Evolutionary conservation across 768 basidiomycete genomes (phyloP).

Genomic region (Termitomyces sp.): DNA sequence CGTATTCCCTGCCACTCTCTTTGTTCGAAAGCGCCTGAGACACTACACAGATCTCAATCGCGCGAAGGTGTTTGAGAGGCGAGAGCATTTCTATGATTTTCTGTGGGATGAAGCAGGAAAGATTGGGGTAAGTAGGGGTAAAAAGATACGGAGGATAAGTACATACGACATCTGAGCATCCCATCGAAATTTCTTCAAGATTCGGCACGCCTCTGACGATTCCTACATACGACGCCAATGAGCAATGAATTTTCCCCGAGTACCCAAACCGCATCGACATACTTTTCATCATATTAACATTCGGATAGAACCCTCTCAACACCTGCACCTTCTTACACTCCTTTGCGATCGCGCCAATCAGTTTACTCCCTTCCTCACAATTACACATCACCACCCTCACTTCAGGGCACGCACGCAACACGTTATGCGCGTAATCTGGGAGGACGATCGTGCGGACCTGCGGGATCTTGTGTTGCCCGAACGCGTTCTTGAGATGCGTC

Average conservation of each 20-base stretch:
- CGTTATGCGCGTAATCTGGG: constrained; percentile 26
- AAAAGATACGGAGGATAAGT: background rate
- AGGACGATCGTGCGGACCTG: constrained; percentile 22
- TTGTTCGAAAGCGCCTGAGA: background rate
- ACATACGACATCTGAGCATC: background rate
- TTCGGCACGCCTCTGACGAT: background rate
- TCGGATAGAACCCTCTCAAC: constrained; percentile 20
- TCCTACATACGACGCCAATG: background rate
- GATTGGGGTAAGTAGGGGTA: no score
- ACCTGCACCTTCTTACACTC: constrained; percentile 26
- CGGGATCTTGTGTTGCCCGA: constrained; percentile 23
- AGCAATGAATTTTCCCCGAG: background rate
- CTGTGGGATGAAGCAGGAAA: background rate
- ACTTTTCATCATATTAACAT: constrained; percentile 26
- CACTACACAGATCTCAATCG: background rate
- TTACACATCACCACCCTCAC: constrained; percentile 24
- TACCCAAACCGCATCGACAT: background rate
- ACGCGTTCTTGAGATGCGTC: constrained; percentile 23
- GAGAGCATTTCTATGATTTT: background rate
- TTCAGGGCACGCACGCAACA: constrained; percentile 29
- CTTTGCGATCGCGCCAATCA: constrained; percentile 27
- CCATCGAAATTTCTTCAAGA: background rate
- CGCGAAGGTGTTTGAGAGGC: background rate
- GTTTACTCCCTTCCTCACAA: constrained; percentile 20
- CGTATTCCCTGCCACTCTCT: no score